A percentile compares a stretch with the other conserved stretches of the same genome.
These are phyloP conservation scores for Naematelia aurantialba DNA, from an alignment of 768 basidiomycete genomes.

Conservation along the genomic window DNA sequence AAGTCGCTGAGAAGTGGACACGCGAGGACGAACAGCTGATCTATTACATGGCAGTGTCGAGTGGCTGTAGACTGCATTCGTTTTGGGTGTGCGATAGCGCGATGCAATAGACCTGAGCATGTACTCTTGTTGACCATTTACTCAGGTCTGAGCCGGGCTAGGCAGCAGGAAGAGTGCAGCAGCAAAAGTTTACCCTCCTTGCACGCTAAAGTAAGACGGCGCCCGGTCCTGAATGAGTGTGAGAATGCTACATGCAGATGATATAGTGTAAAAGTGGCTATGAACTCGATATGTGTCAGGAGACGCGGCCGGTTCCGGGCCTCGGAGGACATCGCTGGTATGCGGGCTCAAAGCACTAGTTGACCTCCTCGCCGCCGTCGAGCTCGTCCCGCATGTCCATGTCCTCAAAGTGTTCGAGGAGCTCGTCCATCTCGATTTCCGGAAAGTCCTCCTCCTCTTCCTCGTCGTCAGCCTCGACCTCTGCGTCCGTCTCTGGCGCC, in stretches of 20 bases:
- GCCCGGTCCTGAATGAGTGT: too few species aligned
- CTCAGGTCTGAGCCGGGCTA: too few species aligned
- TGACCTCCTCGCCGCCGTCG: conserved; percentile 20
- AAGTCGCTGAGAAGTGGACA: conserved; percentile 22
- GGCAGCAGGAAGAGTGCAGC: too few species aligned
- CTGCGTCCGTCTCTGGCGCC: conserved; percentile 51
- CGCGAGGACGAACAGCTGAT: background rate
- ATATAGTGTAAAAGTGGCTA: background rate
- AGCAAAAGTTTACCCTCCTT: too few species aligned
- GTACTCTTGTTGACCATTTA: background rate
- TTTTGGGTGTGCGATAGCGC: background rate
- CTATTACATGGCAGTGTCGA: conserved; percentile 18
- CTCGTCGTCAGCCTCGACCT: conserved; percentile 43
- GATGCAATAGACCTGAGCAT: background rate
- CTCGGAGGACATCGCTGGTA: too few species aligned
- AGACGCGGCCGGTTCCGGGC: background rate
- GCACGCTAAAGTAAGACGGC: too few species aligned
- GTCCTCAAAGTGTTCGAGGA: conserved; percentile 88
- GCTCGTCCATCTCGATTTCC: conserved; percentile 73
- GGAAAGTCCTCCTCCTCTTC: conserved; percentile 84
- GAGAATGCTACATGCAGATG: background rate
- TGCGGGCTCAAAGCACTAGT: background rate
- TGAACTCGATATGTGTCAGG: background rate
- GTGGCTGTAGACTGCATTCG: conserved; percentile 12
- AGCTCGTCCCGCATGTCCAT: conserved; percentile 61